Evolutionary conservation across 2,329 filamentous ascomycete species (phyloP).

Genomic region (Trichoderma atrobrunneum): DNA sequence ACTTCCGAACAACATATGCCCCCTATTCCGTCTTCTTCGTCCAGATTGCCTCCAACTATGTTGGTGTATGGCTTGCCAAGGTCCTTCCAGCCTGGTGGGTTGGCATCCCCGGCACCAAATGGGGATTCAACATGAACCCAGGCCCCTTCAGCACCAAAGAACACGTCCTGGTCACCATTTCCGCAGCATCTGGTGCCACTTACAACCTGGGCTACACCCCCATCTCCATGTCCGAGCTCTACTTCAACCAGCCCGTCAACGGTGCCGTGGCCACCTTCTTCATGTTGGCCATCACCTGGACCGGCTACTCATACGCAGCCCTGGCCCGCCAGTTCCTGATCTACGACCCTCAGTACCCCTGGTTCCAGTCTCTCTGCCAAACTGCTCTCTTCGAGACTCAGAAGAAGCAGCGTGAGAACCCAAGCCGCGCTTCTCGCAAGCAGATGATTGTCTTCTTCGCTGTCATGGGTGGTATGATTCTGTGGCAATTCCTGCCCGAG

Average conservation of each 20-base stretch:
- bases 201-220: constrained; percentile 51
- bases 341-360: constrained; percentile 49
- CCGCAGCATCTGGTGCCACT: constrained; percentile 51
- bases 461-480: constrained; percentile 48
- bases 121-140: constrained; percentile 53
- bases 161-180: constrained; percentile 55
- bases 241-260: constrained; percentile 52
- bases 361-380: constrained; percentile 49
- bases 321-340: constrained; percentile 56
- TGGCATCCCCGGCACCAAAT: constrained; percentile 45
- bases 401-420: constrained; percentile 49
- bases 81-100: constrained; percentile 48
- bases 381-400: constrained; percentile 59
- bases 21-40: constrained; percentile 62
- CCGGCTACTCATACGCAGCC: constrained; percentile 58
- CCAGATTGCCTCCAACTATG: constrained; percentile 56
- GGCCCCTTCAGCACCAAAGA: constrained; percentile 58
- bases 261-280: constrained; percentile 56
- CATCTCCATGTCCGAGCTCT: constrained; percentile 54
- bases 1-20: constrained; percentile 55
- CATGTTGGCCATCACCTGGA: constrained; percentile 57
- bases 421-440: constrained; percentile 46
- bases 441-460: constrained; percentile 58
- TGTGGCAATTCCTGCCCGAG: constrained; percentile 63
- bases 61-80: constrained; percentile 51